Conservation (phyloP, 306 rosid genomes). For the Quercus suber region DNA sequence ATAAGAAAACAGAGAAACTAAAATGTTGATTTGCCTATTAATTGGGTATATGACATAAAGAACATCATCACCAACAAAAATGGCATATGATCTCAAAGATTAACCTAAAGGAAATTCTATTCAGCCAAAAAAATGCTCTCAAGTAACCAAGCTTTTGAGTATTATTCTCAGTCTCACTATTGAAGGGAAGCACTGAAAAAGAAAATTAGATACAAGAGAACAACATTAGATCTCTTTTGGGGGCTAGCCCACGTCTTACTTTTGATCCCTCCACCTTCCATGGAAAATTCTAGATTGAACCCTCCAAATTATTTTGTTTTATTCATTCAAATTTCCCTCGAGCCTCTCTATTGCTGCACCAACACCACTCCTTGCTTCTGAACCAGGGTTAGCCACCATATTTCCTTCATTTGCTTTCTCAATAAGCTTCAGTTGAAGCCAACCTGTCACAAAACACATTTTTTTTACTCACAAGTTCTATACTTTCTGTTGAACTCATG, state of each 20-base stretch:
- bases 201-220: background rate
- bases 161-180: background rate
- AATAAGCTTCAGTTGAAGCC: conserved; percentile 84
- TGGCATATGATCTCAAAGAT: background rate
- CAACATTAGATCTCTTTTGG: background rate
- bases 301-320: conserved; percentile 30
- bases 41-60: background rate
- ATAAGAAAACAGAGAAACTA: background rate
- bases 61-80: background rate
- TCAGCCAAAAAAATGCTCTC: no score
- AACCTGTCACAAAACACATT: conserved; percentile 54
- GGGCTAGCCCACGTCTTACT: background rate
- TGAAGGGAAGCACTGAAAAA: background rate
- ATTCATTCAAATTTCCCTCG: conserved; percentile 65
- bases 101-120: background rate
- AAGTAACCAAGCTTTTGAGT: background rate
- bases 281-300: background rate
- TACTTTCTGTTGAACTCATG: background rate
- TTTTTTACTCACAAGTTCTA: background rate
- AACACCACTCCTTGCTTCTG: conserved; percentile 66
- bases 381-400: conserved; percentile 32
- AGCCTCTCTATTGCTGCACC: conserved; percentile 89
- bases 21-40: background rate
- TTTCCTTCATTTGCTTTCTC: conserved; percentile 79
- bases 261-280: background rate